Evolutionary conservation across 257 asterid genomes (phyloP), one percentile per base, ranked within the genome.

Genomic region (Nicotiana undulata): DNA sequence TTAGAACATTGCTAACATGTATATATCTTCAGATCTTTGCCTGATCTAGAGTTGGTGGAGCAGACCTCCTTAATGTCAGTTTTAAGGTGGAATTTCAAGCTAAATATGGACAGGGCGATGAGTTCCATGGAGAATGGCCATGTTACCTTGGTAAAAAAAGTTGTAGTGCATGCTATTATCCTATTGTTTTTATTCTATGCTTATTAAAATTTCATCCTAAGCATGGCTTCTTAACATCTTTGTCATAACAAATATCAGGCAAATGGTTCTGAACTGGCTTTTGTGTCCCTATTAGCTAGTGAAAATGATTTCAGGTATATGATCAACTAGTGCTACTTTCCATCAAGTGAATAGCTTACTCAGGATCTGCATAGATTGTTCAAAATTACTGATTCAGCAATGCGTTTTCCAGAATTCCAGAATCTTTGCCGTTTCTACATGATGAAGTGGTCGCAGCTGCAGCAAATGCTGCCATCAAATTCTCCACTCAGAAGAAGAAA

Each of bases 361-460:
- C 76, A 46, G 63, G 85, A 53, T 61, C 79, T 88, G 61, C 85
- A 75, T 31, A 29, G 58, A 74, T 80, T 52, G 79, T 67, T 74
- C 61, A 74, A 46, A 24, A 46, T 46, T 74, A 74, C 40, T 74
- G 61, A 24, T 74, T 72, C 61, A 24, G 26, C 78, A 56, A 60
- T 63, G 55, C 44, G 28, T 75, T 81, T 87, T 72, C 65, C 82
- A 93, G 98, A 89, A 90, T 91, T 75, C 98, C 96, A 3, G 93
- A 90, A 83, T 91, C 93, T 87, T 85, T 91, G 83, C 98, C 98
- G 55, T 84, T 74, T 83, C 97, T 94, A 77, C 97, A 94, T 61
- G 98, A 93, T 88, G 93, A 88, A 88, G 98, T 93, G 83, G 90
- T 94, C 61, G 98, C 97, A 70, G 92, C 97, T 68, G 97, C 98